Base-by-base conservation (phyloP, 2,329 filamentous ascomycete genomes). In the Basipetospora sp. region DNA sequence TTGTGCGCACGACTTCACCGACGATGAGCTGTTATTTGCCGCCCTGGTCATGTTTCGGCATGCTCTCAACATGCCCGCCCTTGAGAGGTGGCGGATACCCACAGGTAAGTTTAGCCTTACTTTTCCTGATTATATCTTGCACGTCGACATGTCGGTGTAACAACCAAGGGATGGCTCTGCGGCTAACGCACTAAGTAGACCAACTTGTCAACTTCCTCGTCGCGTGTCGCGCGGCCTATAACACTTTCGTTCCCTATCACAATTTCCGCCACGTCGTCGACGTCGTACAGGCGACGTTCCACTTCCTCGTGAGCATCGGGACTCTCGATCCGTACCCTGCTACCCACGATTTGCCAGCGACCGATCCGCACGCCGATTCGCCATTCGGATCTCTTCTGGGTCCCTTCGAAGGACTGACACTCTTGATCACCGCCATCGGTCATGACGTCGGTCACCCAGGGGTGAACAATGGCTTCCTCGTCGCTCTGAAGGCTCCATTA, bases 191-290 rank as follows among this genome's bases (percentile, higher is more conserved):
- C n/a, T n/a, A n/a, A 11, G 13, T 50, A 83, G 85, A 82, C 48
- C 79, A 92, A 55, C 66, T 98, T 19, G 80, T 81, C 45, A 77
- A 74, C 38, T 96, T 94, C 52, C 66, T 96, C 43, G 71, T 93
- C 44, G 86, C 87, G 38, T 90, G 86, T 51, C 80, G 88, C 43
- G 77, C 80, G 34, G 84, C 90, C n/a, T 98, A 98, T 62, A 96
- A 96, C 56, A 81, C 75, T 41, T 94, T 94, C 55, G 86, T 94
- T 26, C 82, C 88, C 16, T 98, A 96, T 53, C 90, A 98, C 64
- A 98, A 98, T 59, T 98, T 96, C 56, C 81, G 88, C 39, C 90
- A 98, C 58, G 90, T 94, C 16, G 80, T 94, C 43, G 90, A 98
- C 57, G 90, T 98, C 19, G 67, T 96, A 38, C 88, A 96, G 56